Conservation (phyloP, 495 filamentous ascomycete species). For the Penicillium silybi region DNA sequence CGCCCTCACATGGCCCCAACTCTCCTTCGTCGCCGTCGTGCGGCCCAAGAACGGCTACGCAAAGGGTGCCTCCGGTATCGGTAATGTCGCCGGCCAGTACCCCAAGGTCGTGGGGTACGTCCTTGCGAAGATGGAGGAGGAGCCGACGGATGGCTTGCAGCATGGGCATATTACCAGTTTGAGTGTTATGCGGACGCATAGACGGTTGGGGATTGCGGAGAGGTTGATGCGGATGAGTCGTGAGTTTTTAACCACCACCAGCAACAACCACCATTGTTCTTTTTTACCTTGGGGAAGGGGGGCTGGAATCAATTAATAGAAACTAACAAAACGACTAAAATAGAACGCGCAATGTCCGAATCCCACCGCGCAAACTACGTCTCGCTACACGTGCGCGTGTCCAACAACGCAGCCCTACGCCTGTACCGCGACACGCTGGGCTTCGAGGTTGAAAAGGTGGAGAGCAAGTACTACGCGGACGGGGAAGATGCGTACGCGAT, state of each 20-base stretch:
- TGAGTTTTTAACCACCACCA: no score
- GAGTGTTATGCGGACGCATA: slow-evolving; percentile 94
- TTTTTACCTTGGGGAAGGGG: background rate
- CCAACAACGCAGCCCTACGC: slow-evolving; percentile 83
- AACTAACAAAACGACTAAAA: background rate
- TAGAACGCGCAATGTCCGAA: slow-evolving; percentile 95
- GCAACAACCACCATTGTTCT: no score
- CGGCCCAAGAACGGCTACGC: slow-evolving; percentile 61
- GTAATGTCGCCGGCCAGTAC: slow-evolving; percentile 63
- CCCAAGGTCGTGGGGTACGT: slow-evolving; percentile 99
- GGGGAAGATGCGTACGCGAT: slow-evolving; percentile 95
- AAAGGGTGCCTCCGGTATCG: slow-evolving; percentile 10
- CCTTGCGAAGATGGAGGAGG: slow-evolving; percentile 99
- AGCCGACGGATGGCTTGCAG: slow-evolving; percentile 82
- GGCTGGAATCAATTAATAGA: no score
- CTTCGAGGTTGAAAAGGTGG: slow-evolving; percentile 86
- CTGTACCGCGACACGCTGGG: slow-evolving; percentile 91
- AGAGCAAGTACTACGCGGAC: slow-evolving; percentile 95
- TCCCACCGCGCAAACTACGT: slow-evolving; percentile 88
- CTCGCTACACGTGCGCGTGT: slow-evolving; percentile 89
- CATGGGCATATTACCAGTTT: slow-evolving; percentile 96
- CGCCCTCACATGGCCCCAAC: slow-evolving; percentile 94
- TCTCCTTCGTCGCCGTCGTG: slow-evolving; percentile 94
- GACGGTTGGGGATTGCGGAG: slow-evolving; percentile 87
- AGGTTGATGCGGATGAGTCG: slow-evolving; percentile 94